Evolutionary conservation across 768 basidiomycete species (phyloP).

Genomic region (Obba rivulosa): DNA sequence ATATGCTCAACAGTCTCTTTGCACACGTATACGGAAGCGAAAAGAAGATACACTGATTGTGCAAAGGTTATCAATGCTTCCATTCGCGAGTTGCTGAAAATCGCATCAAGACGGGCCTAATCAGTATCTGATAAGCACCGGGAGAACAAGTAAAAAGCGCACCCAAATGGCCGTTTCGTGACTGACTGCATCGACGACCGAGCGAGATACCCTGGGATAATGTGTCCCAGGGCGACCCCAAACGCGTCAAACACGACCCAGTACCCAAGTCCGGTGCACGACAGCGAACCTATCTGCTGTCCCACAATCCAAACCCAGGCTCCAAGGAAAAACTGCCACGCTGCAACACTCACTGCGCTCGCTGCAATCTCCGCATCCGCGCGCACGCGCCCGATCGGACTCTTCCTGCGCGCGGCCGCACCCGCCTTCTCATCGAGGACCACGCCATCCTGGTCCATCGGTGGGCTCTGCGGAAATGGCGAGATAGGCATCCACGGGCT

Average conservation of each 20-base stretch:
- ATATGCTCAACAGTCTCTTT: conserved; percentile 96
- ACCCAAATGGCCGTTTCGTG: conserved; percentile 55
- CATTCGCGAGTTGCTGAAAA: conserved; percentile 59
- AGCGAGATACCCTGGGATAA: conserved; percentile 42
- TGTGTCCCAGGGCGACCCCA: conserved; percentile 56
- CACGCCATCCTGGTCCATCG: conserved; percentile 1
- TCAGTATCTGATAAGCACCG: not conserved
- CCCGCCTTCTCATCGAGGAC: conserved; percentile 5
- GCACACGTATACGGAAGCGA: conserved; percentile 91
- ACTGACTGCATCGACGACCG: conserved; percentile 23
- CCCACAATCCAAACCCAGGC: conserved; percentile 84
- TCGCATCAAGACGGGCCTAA: not conserved
- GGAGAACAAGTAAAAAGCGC: conserved; percentile 32
- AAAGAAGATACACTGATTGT: conserved; percentile 91
- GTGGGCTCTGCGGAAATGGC: conserved; percentile 22
- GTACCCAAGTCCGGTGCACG: conserved; percentile 90
- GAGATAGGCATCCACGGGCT: conserved; percentile 68
- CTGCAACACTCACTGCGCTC: conserved; percentile 8
- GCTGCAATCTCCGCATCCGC: conserved; percentile 12
- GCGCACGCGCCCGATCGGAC: conserved; percentile 13
- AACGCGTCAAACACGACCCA: conserved; percentile 94
- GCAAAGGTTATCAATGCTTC: conserved; percentile 77
- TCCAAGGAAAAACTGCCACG: conserved; percentile 53
- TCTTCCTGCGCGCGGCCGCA: conserved; percentile 4
- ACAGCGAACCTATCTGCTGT: conserved; percentile 81